phyloP scores from a whole-genome alignment of 106 monocot species.

The Dioscorea dumetorum region DNA sequence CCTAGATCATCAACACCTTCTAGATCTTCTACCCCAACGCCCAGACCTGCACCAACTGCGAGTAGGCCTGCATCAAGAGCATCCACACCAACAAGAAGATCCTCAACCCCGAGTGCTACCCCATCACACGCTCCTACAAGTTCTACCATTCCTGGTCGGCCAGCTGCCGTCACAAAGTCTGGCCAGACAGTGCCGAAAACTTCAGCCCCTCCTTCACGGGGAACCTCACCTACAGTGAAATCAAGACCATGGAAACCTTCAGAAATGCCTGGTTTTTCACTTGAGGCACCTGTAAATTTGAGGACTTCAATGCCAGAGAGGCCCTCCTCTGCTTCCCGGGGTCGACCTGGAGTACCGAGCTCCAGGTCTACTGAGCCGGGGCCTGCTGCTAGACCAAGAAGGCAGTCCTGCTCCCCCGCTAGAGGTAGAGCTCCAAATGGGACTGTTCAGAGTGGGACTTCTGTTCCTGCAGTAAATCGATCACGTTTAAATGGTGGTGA shows the following conservation, averaged over 20 bases:
- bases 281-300: constrained; percentile 58
- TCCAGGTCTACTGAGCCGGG: constrained; percentile 56
- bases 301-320: constrained; percentile 68
- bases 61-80: constrained; percentile 32
- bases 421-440: constrained; percentile 65
- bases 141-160: constrained; percentile 29
- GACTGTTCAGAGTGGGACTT: constrained; percentile 24
- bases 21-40: constrained; percentile 51
- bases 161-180: constrained; percentile 29
- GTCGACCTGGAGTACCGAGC: constrained; percentile 58
- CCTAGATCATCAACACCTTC: constrained; percentile 49
- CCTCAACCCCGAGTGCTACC: constrained; percentile 20
- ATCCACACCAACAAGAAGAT: constrained; percentile 44
- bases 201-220: constrained; percentile 28
- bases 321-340: constrained; percentile 61
- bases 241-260: constrained; percentile 71
- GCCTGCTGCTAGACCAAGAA: constrained; percentile 27
- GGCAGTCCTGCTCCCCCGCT: constrained; percentile 77
- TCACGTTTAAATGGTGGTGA: constrained; percentile 28
- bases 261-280: constrained; percentile 61
- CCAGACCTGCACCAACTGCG: constrained; percentile 24
- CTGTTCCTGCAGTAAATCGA: constrained; percentile 41
- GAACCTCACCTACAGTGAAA: constrained; percentile 55
- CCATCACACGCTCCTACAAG: constrained; percentile 22
- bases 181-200: constrained; percentile 17